phyloP scores from a whole-genome alignment of 129 eudicot species.

The Smallanthus sonchifolius region DNA sequence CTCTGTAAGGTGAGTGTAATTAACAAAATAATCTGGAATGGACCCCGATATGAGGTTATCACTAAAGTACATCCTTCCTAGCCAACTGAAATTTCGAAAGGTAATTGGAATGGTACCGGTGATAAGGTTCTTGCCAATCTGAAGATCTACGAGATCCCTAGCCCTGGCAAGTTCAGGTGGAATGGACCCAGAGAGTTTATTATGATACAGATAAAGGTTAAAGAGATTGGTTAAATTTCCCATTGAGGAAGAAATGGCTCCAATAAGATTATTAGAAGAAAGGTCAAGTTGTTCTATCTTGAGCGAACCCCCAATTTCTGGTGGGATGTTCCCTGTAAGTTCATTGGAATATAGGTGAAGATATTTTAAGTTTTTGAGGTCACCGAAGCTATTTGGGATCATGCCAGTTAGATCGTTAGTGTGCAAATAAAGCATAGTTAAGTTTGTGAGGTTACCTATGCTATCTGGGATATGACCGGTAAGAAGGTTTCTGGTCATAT shows the following conservation, averaged over 20 bases:
- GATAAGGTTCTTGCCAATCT: not conserved
- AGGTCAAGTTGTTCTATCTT: not conserved
- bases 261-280: slow-evolving; percentile 14
- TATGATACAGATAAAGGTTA: not conserved
- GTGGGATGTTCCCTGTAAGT: slow-evolving; percentile 34
- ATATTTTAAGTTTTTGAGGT: not conserved
- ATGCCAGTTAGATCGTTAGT: not conserved
- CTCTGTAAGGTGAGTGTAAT: not conserved
- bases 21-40: not conserved
- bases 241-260: slow-evolving; percentile 21
- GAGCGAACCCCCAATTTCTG: not conserved
- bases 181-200: slow-evolving; percentile 14
- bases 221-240: slow-evolving; percentile 10
- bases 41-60: not conserved
- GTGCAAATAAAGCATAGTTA: not conserved
- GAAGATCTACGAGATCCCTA: slow-evolving; percentile 2
- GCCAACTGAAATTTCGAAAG: not conserved
- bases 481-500: not conserved
- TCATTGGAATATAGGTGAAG: slow-evolving; percentile 12
- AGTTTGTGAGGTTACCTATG: slow-evolving; percentile 10
- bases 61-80: not conserved
- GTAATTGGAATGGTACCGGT: slow-evolving; percentile 15
- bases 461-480: slow-evolving; percentile 18
- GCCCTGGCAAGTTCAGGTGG: slow-evolving; percentile 9
- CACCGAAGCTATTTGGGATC: slow-evolving; percentile 14